Percentiles rank a stretch among this genome's conserved stretches.
Conservation (phyloP, 2,329 filamentous ascomycete genomes). For the Clonostachys chloroleuca region DNA sequence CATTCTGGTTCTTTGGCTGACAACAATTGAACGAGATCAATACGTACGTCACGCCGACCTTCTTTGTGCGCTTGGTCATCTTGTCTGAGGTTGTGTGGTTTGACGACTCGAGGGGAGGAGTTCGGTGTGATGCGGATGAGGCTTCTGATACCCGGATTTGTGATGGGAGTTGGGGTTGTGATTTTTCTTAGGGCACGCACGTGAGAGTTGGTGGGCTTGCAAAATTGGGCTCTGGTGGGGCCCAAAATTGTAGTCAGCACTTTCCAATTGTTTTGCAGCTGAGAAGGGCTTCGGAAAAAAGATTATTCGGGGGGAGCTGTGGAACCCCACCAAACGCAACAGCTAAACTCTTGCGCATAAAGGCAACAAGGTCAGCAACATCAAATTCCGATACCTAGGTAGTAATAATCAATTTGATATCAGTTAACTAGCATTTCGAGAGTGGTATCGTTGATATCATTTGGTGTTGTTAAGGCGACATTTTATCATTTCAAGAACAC, state of each 20-base stretch:
- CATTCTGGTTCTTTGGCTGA: conserved; percentile 6
- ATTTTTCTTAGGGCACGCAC: conserved; percentile 36
- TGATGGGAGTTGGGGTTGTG: conserved; percentile 26
- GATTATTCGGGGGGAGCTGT: no score
- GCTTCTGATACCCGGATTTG: conserved; percentile 21
- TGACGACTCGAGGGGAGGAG: conserved; percentile 23
- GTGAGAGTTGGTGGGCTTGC: conserved; percentile 17
- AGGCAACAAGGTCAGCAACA: no score
- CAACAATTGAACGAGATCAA: conserved; percentile 1
- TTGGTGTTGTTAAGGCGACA: no score
- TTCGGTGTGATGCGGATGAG: conserved; percentile 5
- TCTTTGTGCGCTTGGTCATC: conserved; percentile 94
- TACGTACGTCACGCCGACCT: conserved; percentile 85
- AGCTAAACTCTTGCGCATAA: no score
- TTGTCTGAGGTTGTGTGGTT: conserved; percentile 47
- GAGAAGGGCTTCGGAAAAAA: no score
- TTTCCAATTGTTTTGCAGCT: neutral
- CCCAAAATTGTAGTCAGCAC: conserved; percentile 37
- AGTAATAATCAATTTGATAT: no score
- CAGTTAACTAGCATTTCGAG: no score
- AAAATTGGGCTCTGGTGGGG: conserved; percentile 43
- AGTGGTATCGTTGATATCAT: no score
- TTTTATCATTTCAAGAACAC: no score
- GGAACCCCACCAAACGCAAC: no score
- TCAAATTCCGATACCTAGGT: no score